These are phyloP conservation scores for Reticulascus tulasneorum DNA, from an alignment of 2,329 filamentous ascomycete genomes.

Conservation along the genomic window DNA sequence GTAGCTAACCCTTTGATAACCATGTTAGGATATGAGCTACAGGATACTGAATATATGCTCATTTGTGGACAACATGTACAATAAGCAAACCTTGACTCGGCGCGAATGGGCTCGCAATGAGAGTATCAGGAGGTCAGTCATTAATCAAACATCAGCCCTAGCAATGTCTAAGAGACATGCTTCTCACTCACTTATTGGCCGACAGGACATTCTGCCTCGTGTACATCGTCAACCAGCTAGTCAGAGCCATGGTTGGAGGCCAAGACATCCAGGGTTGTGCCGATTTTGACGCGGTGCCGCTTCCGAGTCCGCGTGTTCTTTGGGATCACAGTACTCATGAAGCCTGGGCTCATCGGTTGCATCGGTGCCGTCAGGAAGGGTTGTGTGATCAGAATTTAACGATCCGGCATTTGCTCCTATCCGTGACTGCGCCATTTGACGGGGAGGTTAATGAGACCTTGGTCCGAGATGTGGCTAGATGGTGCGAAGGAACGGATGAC, in stretches of 20 bases:
- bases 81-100: neutral
- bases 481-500: slow-evolving; percentile 22
- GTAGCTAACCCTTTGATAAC: too few relatives aligned
- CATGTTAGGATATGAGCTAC: too few relatives aligned
- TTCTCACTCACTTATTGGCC: neutral
- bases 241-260: slow-evolving; percentile 2
- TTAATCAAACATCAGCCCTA: neutral
- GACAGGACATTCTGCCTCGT: slow-evolving; percentile 4
- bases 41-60: too few relatives aligned
- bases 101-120: slow-evolving; percentile 4
- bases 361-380: slow-evolving; percentile 1
- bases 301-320: slow-evolving; percentile 2
- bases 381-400: neutral
- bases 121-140: slow-evolving; percentile 1
- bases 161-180: too few relatives aligned
- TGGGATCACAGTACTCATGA: slow-evolving; percentile 5
- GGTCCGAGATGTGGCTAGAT: slow-evolving; percentile 16
- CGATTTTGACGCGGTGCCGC: slow-evolving; percentile 1
- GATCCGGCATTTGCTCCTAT: neutral
- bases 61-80: slow-evolving; percentile 1
- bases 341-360: slow-evolving; percentile 6
- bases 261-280: neutral
- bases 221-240: slow-evolving; percentile 5
- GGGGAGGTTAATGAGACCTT: slow-evolving; percentile 5
- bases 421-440: neutral